Percentiles rank a stretch among this genome's conserved stretches.
Conservation (phyloP, 768 basidiomycete species). For the Mycena pura region DNA sequence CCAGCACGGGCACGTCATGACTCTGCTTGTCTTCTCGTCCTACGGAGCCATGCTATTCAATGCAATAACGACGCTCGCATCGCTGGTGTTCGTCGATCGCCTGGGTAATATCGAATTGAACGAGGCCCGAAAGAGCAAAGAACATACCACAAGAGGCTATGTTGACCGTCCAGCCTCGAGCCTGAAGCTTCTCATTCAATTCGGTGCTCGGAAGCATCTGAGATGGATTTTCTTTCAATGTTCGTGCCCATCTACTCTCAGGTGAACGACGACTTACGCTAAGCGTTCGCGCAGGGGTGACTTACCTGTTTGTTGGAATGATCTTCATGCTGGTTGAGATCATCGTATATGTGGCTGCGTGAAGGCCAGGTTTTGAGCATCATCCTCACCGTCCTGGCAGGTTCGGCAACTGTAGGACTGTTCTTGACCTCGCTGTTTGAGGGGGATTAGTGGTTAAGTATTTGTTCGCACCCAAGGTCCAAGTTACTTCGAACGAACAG, state of each 20-base stretch:
- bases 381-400: not conserved
- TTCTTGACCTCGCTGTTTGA: not conserved
- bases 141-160: not conserved
- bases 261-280: not conserved
- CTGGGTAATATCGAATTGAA: slow-evolving; percentile 10
- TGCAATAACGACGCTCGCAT: not conserved
- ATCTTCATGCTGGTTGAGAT: not conserved
- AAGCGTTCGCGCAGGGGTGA: not conserved
- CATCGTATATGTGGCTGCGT: slow-evolving; percentile 3
- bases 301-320: not conserved
- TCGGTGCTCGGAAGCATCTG: not conserved
- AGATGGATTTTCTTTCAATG: slow-evolving; percentile 11
- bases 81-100: slow-evolving; percentile 4
- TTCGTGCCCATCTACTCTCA: not conserved
- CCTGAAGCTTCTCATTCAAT: not conserved
- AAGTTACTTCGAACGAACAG: too few relatives aligned
- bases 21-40: not conserved
- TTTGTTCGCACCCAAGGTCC: too few relatives aligned
- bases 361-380: not conserved
- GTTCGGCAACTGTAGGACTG: not conserved
- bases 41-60: slow-evolving; percentile 13
- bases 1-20: not conserved
- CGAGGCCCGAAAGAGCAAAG: not conserved
- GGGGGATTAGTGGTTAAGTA: not conserved
- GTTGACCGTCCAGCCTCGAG: not conserved